phyloP scores from a whole-genome alignment of 306 rosid genomes.

The Prosopis cineraria region DNA sequence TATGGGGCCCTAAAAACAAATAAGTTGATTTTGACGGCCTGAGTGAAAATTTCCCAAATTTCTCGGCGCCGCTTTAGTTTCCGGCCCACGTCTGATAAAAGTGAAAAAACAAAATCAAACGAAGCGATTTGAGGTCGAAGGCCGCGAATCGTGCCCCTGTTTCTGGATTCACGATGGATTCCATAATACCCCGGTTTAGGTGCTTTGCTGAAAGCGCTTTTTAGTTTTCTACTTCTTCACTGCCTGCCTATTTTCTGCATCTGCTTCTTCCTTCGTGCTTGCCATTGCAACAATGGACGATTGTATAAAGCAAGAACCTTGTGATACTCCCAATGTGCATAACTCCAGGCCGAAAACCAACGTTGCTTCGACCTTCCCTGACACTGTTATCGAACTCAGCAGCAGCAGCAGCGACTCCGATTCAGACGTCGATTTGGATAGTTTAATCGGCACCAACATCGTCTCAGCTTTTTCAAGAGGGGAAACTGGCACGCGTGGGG shows the following conservation, averaged over 20 bases:
- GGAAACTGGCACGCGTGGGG: neutral
- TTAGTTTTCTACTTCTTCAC: neutral
- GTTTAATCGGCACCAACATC: conserved; percentile 22
- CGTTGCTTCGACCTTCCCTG: conserved; percentile 15
- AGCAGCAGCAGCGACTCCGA: conserved; percentile 53
- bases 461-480: conserved; percentile 24
- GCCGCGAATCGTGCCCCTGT: neutral
- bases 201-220: neutral
- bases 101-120: neutral
- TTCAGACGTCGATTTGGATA: conserved; percentile 45
- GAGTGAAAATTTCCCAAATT: too few species aligned
- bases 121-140: neutral
- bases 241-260: neutral
- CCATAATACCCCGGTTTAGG: neutral
- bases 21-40: too few species aligned
- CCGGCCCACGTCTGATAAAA: neutral
- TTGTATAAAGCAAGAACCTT: conserved; percentile 51
- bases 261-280: too few species aligned
- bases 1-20: too few species aligned
- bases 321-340: conserved; percentile 3
- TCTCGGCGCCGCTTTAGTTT: neutral
- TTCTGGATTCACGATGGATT: conserved; percentile 1
- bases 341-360: neutral
- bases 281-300: conserved; percentile 51
- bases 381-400: conserved; percentile 52